These are phyloP conservation scores for Candida tammaniensis DNA, from an alignment of 805 yeast species.

Conservation along the genomic window DNA sequence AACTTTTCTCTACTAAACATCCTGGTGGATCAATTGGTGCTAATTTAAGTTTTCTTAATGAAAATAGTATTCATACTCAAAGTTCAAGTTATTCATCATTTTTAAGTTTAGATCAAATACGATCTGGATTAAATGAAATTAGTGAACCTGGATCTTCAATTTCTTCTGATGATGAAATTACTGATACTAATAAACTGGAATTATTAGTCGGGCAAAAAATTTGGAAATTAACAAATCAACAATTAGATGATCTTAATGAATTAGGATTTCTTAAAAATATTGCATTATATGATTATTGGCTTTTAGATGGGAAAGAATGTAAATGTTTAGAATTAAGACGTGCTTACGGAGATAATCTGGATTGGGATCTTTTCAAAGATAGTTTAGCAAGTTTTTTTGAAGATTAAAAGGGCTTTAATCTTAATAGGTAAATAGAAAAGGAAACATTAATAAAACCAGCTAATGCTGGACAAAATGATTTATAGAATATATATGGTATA, in stretches of 20 bases:
- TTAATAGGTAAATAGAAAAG: too few species aligned
- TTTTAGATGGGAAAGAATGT: conserved; percentile 10
- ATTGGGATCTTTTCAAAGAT: too few species aligned
- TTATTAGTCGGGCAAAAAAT: background rate
- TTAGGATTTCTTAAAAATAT: conserved; percentile 31
- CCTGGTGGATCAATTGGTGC: conserved; percentile 92
- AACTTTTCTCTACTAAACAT: conserved; percentile 66
- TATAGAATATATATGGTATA: background rate
- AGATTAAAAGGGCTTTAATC: background rate
- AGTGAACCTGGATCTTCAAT: conserved; percentile 14
- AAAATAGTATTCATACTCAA: conserved; percentile 12
- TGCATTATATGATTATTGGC: conserved; percentile 34
- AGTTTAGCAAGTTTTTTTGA: background rate
- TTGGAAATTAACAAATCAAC: background rate
- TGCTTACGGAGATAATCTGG: background rate
- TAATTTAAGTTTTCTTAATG: conserved; percentile 33
- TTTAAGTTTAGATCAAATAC: conserved; percentile 16
- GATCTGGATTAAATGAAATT: conserved; percentile 3
- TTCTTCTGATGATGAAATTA: conserved; percentile 20
- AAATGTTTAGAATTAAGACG: too few species aligned
- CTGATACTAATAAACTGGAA: background rate
- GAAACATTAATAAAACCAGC: too few species aligned
- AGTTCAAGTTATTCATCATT: conserved; percentile 13
- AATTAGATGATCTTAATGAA: conserved; percentile 23
- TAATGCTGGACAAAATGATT: too few species aligned